Conservation (phyloP, 495 filamentous ascomycete genomes). For the Patellaria atrata region DNA sequence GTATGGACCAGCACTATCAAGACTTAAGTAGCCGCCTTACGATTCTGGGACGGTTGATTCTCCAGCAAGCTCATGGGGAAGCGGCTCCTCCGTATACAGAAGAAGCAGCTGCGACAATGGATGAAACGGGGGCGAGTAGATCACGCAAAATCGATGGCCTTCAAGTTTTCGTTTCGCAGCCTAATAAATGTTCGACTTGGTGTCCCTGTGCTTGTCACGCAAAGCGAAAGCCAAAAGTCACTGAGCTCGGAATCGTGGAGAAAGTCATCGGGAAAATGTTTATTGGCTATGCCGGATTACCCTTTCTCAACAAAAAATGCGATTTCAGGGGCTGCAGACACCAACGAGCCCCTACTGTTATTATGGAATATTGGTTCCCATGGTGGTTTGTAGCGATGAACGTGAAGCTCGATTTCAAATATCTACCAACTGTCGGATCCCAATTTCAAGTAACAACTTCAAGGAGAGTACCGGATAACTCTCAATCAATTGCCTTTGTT, state of each 20-base stretch:
- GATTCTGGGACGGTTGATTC: too few relatives aligned
- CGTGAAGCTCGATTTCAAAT: slow-evolving; percentile 3
- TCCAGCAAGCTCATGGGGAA: too few relatives aligned
- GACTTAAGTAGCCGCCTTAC: too few relatives aligned
- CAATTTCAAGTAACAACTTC: slow-evolving; percentile 6
- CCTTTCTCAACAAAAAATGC: slow-evolving; percentile 4
- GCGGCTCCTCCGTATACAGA: too few relatives aligned
- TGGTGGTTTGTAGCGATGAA: slow-evolving; percentile 4
- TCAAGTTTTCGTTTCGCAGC: too few relatives aligned
- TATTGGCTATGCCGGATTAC: slow-evolving; percentile 4
- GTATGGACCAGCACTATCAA: too few relatives aligned
- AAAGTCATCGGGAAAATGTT: slow-evolving; percentile 3
- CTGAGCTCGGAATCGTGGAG: slow-evolving; percentile 1
- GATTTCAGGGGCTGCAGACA: slow-evolving; percentile 2
- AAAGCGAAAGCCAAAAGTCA: slow-evolving; percentile 4
- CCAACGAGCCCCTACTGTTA: slow-evolving; percentile 4
- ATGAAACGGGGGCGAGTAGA: too few relatives aligned
- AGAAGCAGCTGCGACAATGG: too few relatives aligned
- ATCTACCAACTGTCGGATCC: slow-evolving; percentile 3
- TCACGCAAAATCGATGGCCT: too few relatives aligned
- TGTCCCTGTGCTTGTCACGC: slow-evolving; percentile 6
- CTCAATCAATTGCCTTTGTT: slow-evolving; percentile 9
- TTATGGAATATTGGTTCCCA: slow-evolving; percentile 9
- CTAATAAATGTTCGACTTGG: slow-evolving; percentile 5
- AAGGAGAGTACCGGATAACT: slow-evolving; percentile 10